Percentiles rank a stretch among this genome's conserved stretches.
These are phyloP conservation scores for Garcileccinum viscosum DNA, from an alignment of 1,284 basidiomycete species.

Conservation along the genomic window DNA sequence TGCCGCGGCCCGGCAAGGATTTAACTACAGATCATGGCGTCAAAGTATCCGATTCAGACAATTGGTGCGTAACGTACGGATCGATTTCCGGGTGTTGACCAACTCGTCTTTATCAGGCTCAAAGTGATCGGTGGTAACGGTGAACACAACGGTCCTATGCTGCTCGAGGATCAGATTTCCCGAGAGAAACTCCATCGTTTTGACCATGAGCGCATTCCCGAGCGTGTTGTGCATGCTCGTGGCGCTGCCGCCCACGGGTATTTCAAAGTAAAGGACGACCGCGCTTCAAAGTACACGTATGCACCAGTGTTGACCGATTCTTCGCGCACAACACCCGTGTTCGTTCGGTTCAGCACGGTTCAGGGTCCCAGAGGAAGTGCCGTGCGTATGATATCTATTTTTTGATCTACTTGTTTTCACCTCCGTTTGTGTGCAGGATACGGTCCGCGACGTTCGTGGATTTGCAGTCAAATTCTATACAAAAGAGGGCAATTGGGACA, in stretches of 20 bases:
- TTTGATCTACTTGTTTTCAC: not conserved
- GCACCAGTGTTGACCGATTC: slow-evolving; percentile 77
- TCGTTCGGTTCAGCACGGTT: slow-evolving; percentile 84
- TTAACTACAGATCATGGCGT: slow-evolving; percentile 71
- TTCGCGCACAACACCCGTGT: slow-evolving; percentile 72
- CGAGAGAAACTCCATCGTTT: slow-evolving; percentile 80
- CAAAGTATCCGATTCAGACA: slow-evolving; percentile 66
- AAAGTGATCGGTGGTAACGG: slow-evolving; percentile 51
- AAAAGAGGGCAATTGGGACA: slow-evolving; percentile 80
- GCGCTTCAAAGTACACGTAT: slow-evolving; percentile 67
- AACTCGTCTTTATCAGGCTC: slow-evolving; percentile 49
- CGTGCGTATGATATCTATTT: slow-evolving; percentile 37
- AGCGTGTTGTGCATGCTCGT: slow-evolving; percentile 77
- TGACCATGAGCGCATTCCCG: slow-evolving; percentile 88
- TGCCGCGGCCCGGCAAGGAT: slow-evolving; percentile 43
- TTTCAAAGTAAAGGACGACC: slow-evolving; percentile 74
- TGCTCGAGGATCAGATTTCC: slow-evolving; percentile 72
- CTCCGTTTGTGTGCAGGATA: slow-evolving; percentile 53
- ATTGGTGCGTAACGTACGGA: slow-evolving; percentile 53
- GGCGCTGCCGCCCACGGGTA: slow-evolving; percentile 83
- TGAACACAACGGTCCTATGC: slow-evolving; percentile 52
- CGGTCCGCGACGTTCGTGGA: slow-evolving; percentile 84
- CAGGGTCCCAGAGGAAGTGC: slow-evolving; percentile 78
- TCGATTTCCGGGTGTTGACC: slow-evolving; percentile 9
- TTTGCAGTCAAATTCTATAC: slow-evolving; percentile 87